Conservation (phyloP, 306 rosid genomes). For the Calophaca sinica region DNA sequence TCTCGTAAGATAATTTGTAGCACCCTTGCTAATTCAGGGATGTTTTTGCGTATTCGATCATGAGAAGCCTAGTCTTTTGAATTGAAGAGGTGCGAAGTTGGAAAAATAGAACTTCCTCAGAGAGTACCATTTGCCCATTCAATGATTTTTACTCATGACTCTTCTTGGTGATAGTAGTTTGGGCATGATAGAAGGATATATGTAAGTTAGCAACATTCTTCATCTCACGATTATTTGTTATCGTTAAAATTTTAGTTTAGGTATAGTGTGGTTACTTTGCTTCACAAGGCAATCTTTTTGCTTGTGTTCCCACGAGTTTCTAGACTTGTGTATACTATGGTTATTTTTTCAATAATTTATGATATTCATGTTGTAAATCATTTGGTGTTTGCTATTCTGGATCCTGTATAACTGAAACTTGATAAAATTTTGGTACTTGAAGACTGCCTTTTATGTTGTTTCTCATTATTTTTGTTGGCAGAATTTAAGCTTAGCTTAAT, state of each 20-base stretch:
- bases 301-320: neutral
- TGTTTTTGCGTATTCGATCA: conserved; percentile 87
- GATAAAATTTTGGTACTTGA: neutral
- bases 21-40: conserved; percentile 77
- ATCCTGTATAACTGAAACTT: neutral
- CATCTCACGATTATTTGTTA: neutral
- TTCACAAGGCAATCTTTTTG: neutral
- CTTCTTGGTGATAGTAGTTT: conserved; percentile 86
- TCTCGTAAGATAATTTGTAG: conserved; percentile 90
- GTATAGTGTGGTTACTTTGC: conserved; percentile 4
- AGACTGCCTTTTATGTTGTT: neutral
- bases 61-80: conserved; percentile 68
- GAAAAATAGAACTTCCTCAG: conserved; percentile 65
- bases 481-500: conserved; percentile 3
- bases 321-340: neutral
- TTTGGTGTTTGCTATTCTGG: neutral
- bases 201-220: conserved; percentile 62
- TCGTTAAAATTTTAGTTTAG: conserved; percentile 6
- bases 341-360: neutral
- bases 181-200: conserved; percentile 88
- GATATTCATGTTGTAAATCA: conserved; percentile 8
- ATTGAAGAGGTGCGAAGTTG: conserved; percentile 63
- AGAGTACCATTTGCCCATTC: conserved; percentile 85
- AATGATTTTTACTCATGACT: conserved; percentile 85
- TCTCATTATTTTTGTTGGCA: neutral